A percentile compares a stretch with the other conserved stretches of the same genome.
Evolutionary conservation across 208 protist genomes (phyloP).

Genomic region (Novymonas esmeraldas): DNA sequence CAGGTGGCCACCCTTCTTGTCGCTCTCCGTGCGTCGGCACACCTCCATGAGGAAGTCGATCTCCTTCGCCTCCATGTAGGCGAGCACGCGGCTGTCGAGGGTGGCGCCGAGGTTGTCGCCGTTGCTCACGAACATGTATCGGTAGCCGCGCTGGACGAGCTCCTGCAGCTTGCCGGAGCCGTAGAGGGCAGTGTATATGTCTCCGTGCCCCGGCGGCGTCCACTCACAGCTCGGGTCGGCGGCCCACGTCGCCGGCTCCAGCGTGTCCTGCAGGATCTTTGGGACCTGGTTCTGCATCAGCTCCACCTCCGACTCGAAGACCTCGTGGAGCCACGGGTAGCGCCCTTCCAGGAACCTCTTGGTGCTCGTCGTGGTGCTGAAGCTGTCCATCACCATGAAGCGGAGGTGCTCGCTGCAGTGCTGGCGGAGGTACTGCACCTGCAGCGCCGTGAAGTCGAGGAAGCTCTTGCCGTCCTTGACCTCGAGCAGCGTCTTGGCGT

Average conservation of each 20-base stretch:
- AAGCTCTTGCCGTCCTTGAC: conserved; percentile 95
- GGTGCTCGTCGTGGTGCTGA: conserved; percentile 96
- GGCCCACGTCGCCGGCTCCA: conserved; percentile 68
- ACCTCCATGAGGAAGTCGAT: conserved; percentile 94
- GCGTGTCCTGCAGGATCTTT: conserved; percentile 71
- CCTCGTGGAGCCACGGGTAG: conserved; percentile 50
- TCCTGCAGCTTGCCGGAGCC: conserved; percentile 89
- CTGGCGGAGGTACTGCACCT: conserved; percentile 93
- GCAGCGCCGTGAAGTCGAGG: conserved; percentile 96
- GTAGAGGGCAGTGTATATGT: conserved; percentile 96
- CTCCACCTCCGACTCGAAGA: conserved; percentile 68
- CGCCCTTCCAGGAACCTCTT: conserved; percentile 59
- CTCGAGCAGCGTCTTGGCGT: conserved; percentile 92
- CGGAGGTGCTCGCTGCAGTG: conserved; percentile 87
- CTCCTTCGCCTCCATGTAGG: conserved; percentile 77
- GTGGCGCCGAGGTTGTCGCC: conserved; percentile 98
- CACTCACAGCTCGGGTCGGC: conserved; percentile 73
- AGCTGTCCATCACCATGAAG: conserved; percentile 99
- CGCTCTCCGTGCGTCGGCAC: conserved; percentile 84
- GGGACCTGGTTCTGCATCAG: conserved; percentile 89
- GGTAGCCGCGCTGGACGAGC: conserved; percentile 87
- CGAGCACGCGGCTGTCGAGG: conserved; percentile 84
- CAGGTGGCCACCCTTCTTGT: conserved; percentile 95
- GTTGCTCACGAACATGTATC: conserved; percentile 99
- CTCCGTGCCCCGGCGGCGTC: conserved; percentile 99